Evolutionary conservation across 2,329 filamentous ascomycete species (phyloP), one percentile per base, ranked within the genome.

Genomic region (Chrysosporium keratinophilum): DNA sequence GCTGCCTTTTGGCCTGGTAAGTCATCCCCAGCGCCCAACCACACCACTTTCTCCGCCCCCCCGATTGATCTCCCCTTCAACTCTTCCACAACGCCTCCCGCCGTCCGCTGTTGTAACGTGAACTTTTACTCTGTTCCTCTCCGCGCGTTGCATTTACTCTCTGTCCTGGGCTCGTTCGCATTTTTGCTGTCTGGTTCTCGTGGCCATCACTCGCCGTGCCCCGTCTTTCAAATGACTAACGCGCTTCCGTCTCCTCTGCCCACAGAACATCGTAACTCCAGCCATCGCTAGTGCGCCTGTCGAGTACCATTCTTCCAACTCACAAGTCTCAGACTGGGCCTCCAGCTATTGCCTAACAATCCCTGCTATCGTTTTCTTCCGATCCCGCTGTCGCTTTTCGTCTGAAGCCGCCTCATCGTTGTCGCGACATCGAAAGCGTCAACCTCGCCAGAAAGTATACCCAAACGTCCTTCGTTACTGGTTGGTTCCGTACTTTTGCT

Each of bases 21-120:
- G 48, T 35, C 17, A 12, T 33, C 34, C 48, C 51, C 35, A 42
- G 45, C 44, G 51, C 51, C 51, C 51, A 54, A 54, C 51, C 51
- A 54, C 51, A 54, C 45, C 44, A 54, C 51, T 54, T 28, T 54
- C 39, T 42, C 39, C 51, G 43, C 51, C 51, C 44, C 41, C 42
- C 44, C 31, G 31, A 45, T 20, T 45, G 28, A 19, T 14, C 31
- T 10, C 3, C 33, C 35, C n/a, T 23, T 28, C 23, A 9, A 28
- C 33, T 23, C 20, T 34, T 20, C 31, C 19, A 47, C 43, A 6
- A 46, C 14, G 23, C 23, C 23, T 28, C 37, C 37, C 37, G 17
- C 14, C 17, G 3, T 17, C 37, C 17, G 14, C 37, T 40, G 14
- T 46, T 17, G 20, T 5, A n/a, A 11, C 43, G 31, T 14, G 43